Conservation (phyloP, 345 rosid species). For the Heritiera littoralis region DNA sequence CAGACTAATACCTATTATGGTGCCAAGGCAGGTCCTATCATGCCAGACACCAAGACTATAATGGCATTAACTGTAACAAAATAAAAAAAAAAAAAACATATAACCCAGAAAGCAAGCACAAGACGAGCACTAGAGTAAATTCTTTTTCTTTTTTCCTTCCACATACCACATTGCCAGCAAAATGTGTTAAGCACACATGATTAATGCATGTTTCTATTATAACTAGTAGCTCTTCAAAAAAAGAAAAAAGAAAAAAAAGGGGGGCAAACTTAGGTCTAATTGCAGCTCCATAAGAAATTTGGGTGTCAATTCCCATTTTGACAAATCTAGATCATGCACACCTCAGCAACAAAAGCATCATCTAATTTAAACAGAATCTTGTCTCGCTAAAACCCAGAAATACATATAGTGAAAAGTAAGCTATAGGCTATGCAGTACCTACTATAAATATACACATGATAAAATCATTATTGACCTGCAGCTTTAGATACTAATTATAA, state of each 20-base stretch:
- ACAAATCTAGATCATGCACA: conserved; percentile 11
- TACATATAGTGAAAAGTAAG: not conserved
- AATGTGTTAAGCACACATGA: not conserved
- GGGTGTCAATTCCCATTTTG: not conserved
- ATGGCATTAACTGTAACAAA: not conserved
- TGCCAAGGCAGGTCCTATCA: not conserved
- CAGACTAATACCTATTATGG: not conserved
- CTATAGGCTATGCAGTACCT: not conserved
- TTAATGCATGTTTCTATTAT: not conserved
- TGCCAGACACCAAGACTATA: no score
- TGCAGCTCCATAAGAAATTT: not conserved
- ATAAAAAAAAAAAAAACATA: not conserved
- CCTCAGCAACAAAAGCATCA: conserved; percentile 9
- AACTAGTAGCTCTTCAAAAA: not conserved
- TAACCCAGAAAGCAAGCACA: not conserved
- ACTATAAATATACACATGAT: not conserved
- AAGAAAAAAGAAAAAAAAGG: no score
- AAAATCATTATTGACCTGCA: not conserved
- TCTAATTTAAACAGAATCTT: conserved; percentile 19
- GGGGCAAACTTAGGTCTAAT: not conserved
- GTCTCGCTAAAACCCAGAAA: not conserved
- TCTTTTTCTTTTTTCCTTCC: not conserved
- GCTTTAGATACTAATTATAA: not conserved
- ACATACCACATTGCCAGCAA: not conserved
- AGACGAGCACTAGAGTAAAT: not conserved